These are phyloP conservation scores for Geranium incanum DNA, from an alignment of 441 rosid species.

Conservation along the genomic window DNA sequence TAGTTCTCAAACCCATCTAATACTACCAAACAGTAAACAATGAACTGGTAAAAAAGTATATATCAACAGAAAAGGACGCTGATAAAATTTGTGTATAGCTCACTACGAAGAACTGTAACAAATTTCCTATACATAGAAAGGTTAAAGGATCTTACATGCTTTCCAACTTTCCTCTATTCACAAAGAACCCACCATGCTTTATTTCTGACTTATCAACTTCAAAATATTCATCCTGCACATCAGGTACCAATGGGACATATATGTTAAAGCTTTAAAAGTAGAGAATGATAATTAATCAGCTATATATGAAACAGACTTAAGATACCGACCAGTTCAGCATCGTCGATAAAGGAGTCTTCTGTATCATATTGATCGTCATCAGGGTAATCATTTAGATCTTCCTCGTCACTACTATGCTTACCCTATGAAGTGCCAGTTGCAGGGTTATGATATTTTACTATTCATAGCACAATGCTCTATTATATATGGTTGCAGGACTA, in stretches of 20 bases:
- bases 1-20: neutral
- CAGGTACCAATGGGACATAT: constrained; percentile 14
- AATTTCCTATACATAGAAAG: constrained; percentile 4
- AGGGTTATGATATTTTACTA: constrained; percentile 19
- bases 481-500: no score
- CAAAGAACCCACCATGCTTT: constrained; percentile 91
- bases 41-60: neutral
- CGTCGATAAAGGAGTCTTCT: constrained; percentile 96
- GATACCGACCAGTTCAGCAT: constrained; percentile 80
- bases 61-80: neutral
- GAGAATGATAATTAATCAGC: constrained; percentile 5
- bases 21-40: neutral
- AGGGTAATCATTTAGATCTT: constrained; percentile 74
- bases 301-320: constrained; percentile 15
- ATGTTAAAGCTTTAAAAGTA: constrained; percentile 3
- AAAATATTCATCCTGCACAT: constrained; percentile 91
- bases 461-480: constrained; percentile 2
- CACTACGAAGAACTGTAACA: neutral
- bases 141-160: constrained; percentile 52
- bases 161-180: constrained; percentile 89
- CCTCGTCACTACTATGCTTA: constrained; percentile 94
- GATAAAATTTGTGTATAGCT: neutral
- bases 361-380: constrained; percentile 97
- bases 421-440: constrained; percentile 35
- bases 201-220: constrained; percentile 90